phyloP scores from a whole-genome alignment of 2,329 filamentous ascomycete species.

The Albifimbria verrucaria region DNA sequence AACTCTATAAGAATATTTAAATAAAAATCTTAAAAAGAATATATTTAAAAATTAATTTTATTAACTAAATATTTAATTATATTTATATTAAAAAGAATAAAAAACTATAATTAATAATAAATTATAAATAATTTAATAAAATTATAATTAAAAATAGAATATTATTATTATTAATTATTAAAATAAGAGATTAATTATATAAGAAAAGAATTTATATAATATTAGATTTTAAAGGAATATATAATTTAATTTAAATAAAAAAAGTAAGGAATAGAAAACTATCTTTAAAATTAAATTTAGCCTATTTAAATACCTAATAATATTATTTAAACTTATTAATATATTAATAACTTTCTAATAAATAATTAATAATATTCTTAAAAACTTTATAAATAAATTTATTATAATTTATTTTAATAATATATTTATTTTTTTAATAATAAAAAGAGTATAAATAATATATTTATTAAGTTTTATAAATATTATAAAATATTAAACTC shows the following conservation, averaged over 20 bases:
- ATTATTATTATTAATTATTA: neutral
- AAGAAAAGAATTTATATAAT: neutral
- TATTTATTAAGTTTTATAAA: slow-evolving; percentile 2
- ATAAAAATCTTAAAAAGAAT: neutral
- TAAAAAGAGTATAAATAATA: neutral
- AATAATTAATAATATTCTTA: neutral
- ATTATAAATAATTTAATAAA: neutral
- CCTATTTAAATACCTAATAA: no score
- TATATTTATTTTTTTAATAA: neutral
- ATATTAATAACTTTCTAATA: slow-evolving; percentile 2
- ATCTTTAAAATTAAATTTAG: slow-evolving; percentile 1
- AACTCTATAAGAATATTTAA: neutral
- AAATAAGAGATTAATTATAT: neutral
- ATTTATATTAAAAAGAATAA: no score
- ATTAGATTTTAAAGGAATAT: neutral
- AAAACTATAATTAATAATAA: neutral
- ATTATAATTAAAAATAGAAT: neutral
- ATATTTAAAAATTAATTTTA: neutral
- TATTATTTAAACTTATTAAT: no score
- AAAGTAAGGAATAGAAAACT: slow-evolving; percentile 1
- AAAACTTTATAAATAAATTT: no score
- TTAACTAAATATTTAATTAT: neutral
- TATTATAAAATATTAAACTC: no score
- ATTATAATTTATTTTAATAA: neutral
- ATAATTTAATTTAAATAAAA: slow-evolving; percentile 3